phyloP scores from a whole-genome alignment of 2,329 filamentous ascomycete species.

The Arthrobotrys conoides region DNA sequence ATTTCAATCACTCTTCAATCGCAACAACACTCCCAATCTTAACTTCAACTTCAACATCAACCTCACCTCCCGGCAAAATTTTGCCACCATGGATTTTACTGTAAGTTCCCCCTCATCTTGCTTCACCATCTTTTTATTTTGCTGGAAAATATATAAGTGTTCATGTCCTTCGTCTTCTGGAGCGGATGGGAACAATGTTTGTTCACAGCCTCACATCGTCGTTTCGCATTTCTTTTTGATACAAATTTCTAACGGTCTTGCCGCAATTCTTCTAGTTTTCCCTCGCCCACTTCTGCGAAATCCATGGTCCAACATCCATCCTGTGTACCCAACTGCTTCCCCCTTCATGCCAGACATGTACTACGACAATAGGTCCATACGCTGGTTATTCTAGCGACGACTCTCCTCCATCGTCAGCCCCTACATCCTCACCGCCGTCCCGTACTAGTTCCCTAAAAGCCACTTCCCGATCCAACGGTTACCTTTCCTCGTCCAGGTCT shows the following conservation, averaged over 20 bases:
- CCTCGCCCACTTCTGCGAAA: constrained; percentile 79
- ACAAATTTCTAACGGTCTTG: constrained; percentile 53
- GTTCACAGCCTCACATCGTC: constrained; percentile 14
- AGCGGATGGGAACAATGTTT: background rate
- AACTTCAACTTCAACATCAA: constrained; percentile 2
- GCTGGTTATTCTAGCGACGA: constrained; percentile 56
- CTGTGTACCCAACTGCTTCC: constrained; percentile 79
- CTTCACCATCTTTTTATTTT: background rate
- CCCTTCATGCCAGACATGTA: constrained; percentile 74
- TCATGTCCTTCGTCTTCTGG: no score
- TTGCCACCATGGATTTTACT: constrained; percentile 62
- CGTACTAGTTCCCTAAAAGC: constrained; percentile 48
- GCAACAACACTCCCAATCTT: background rate
- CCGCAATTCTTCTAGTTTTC: constrained; percentile 72
- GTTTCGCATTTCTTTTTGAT: constrained; percentile 29
- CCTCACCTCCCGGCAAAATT: constrained; percentile 35
- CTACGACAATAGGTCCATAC: constrained; percentile 51
- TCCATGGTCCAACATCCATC: constrained; percentile 77
- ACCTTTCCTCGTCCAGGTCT: constrained; percentile 58
- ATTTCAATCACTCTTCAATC: background rate
- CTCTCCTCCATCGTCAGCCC: constrained; percentile 50
- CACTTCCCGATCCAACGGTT: constrained; percentile 56
- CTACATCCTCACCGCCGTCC: constrained; percentile 52
- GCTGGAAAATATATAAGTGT: background rate
- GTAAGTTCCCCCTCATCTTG: constrained; percentile 37